Evolutionary conservation across 345 rosid species (phyloP).

Genomic region (Luvunga scandens): DNA sequence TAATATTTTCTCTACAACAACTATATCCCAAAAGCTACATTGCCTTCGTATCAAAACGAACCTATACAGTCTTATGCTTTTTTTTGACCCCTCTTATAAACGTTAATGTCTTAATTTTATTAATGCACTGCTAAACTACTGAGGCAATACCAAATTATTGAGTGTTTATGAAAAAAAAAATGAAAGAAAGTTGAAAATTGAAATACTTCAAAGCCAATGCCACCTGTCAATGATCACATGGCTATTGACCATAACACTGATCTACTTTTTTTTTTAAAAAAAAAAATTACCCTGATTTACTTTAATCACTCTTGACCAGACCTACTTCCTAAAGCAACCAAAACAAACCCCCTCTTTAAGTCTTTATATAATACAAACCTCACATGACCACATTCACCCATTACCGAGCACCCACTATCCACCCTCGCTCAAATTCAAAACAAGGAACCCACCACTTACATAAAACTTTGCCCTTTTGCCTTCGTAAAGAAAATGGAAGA

Average conservation of each 20-base stretch:
- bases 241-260: neutral
- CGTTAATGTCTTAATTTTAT: neutral
- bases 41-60: no score
- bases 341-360: neutral
- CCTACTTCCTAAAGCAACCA: neutral
- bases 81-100: no score
- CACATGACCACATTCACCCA: no score
- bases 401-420: neutral
- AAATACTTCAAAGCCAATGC: neutral
- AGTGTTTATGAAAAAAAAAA: no score
- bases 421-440: neutral
- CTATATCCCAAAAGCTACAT: no score
- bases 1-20: no score
- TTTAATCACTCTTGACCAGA: no score
- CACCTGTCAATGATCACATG: conserved; percentile 11
- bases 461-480: neutral
- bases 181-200: no score
- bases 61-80: no score
- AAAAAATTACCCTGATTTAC: no score
- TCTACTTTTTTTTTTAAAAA: no score
- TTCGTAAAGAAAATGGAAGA: conserved; percentile 28
- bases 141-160: no score
- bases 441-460: neutral
- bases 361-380: conserved; percentile 2
- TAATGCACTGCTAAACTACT: neutral